Evolutionary conservation across 805 yeast species (phyloP).

Genomic region (Peterozyma xylosa): DNA sequence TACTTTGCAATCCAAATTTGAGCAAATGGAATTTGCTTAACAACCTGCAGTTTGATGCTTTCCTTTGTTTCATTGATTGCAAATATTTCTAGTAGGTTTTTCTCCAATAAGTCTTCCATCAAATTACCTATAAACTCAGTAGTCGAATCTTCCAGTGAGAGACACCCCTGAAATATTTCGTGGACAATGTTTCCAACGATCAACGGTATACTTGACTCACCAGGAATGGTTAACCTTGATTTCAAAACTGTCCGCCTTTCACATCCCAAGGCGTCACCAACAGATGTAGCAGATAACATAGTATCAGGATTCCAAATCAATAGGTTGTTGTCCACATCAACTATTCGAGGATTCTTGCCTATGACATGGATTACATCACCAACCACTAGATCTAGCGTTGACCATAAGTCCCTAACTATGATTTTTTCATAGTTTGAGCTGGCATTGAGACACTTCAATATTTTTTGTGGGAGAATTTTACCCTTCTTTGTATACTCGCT

Average conservation of each 20-base stretch:
- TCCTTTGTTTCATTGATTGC: conserved; percentile 44
- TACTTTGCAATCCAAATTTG: conserved; percentile 35
- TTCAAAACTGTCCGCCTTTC: conserved; percentile 60
- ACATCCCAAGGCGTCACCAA: conserved; percentile 73
- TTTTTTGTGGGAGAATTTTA: conserved; percentile 11
- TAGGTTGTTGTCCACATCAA: conserved; percentile 53
- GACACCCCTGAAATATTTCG: conserved; percentile 57
- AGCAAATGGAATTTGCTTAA: conserved; percentile 43
- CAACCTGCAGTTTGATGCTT: conserved; percentile 33
- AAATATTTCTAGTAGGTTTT: conserved; percentile 31
- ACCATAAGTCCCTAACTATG: conserved; percentile 57
- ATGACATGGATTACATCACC: conserved; percentile 61
- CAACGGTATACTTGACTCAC: conserved; percentile 56
- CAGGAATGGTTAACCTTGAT: conserved; percentile 50
- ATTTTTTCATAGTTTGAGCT: conserved; percentile 23
- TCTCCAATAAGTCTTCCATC: conserved; percentile 21
- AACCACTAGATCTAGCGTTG: conserved; percentile 34
- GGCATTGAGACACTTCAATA: no score
- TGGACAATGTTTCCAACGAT: conserved; percentile 83
- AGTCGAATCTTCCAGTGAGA: conserved; percentile 29
- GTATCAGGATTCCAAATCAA: conserved; percentile 80
- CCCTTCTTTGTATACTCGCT: conserved; percentile 23
- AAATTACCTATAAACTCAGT: conserved; percentile 26
- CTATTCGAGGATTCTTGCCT: conserved; percentile 26
- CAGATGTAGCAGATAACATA: conserved; percentile 71